phyloP scores from a whole-genome alignment of 805 yeast species.

The Candida argentea region DNA sequence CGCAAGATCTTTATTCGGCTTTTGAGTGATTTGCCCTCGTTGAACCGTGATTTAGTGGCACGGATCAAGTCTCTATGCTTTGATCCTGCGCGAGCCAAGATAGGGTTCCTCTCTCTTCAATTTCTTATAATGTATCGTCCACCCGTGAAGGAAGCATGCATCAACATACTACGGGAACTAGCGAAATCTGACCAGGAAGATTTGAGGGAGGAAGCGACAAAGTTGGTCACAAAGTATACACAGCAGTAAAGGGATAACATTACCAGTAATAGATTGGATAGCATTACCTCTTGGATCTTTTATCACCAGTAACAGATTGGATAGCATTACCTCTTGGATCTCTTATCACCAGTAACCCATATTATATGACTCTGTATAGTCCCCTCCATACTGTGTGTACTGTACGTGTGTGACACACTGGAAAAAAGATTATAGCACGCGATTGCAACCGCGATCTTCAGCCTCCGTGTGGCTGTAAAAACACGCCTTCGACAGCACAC shows the following conservation, averaged over 20 bases:
- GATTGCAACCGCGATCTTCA: no score
- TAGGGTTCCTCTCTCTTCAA: slow-evolving; percentile 78
- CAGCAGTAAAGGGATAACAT: background rate
- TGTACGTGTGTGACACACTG: no score
- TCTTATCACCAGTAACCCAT: slow-evolving; percentile 1
- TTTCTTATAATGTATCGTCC: slow-evolving; percentile 85
- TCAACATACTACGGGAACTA: slow-evolving; percentile 39
- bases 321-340: background rate
- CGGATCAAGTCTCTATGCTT: slow-evolving; percentile 65
- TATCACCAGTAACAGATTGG: no score
- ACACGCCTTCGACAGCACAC: no score
- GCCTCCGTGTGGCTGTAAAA: no score
- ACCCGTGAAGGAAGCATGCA: slow-evolving; percentile 54
- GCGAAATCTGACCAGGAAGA: slow-evolving; percentile 37
- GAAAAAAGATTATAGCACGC: no score
- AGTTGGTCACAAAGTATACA: slow-evolving; percentile 37
- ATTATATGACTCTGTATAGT: no score
- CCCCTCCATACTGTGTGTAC: no score
- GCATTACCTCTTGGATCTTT: background rate
- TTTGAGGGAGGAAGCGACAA: slow-evolving; percentile 35
- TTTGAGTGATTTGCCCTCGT: slow-evolving; percentile 76
- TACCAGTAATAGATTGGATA: background rate
- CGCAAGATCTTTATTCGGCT: slow-evolving; percentile 72
- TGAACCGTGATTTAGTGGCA: slow-evolving; percentile 51
- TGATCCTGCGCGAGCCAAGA: slow-evolving; percentile 72